Base-by-base conservation (phyloP, 257 asterid species). In the Hygrophila difformis region DNA sequence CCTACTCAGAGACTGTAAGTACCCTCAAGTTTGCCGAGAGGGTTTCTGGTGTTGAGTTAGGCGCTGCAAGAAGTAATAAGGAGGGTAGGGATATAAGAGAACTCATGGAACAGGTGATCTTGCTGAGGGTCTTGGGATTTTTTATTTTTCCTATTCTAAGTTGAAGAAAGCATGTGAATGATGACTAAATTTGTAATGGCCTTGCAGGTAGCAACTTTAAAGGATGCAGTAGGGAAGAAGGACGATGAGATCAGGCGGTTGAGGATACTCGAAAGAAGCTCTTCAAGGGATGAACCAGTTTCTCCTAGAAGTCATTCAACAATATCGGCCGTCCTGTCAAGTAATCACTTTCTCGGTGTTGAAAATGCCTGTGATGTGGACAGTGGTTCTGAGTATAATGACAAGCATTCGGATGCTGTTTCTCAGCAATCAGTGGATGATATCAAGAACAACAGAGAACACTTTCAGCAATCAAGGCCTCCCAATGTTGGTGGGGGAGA, bases 1-100 rank as follows among this genome's bases (percentile, higher is more conserved):
- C 97, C 44, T 84, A 77, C 46, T 73, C 91, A 12, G 97, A 89
- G 74, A 79, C 91, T 57, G 46, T 79, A 63, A 89, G 97, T 58
- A 89, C 97, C 18, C 63, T 89, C 51, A 89, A 89, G 67, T 89
- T 89, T 77, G 94, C 97, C n/a, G 96, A 89, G 77, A 71, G 97
- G 68, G 97, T 85, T 47, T 89, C 97, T 50, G 97, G 97, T 20
- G 97, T 89, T 50, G 96, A 84, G 70, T 68, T 89, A 75, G 97
- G 97, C 53, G 94, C 94, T 16, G 96, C 96, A 16, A 66, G 78
- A 51, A 85, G 82, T 68, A 85, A 82, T 55, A 81, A 65, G 68
- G 94, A 89, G 80, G 86, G 93, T 49, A 75, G 84, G 73, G 93
- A 93, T 60, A 64, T 85, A 55, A 69, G 91, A 62, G 97, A 89